Base-by-base conservation (phyloP, 2,329 filamentous ascomycete species). In the Pseudogymnoascus sp. region DNA sequence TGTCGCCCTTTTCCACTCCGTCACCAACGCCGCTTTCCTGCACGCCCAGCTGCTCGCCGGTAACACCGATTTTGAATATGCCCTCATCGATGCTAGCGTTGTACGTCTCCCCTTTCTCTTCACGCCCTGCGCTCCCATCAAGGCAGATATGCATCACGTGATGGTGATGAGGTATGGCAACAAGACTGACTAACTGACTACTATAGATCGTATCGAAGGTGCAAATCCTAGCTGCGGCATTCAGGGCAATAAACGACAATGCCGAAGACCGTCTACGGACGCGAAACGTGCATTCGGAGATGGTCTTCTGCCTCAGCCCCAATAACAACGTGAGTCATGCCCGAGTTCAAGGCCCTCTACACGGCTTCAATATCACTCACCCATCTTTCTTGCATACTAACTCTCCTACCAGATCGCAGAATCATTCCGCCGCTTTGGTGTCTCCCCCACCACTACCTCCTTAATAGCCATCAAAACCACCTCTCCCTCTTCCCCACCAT, bases 1-100 rank as follows among this genome's bases (percentile, higher is more conserved):
- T 73, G 76, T 90, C 58, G 86, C 85, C 43, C 77, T 96, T 33
- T 97, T 94, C 77, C 82, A 79, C 20, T 78, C 90, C 72, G 84
- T 97, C 61, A 73, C 82, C 64, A 99, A 99, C 73, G 83, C 91
- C 9, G 75, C 82, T 0, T 92, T 88, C 70, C 79, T 99, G 43
- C 87, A 92, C 59, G 80, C 87, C 67, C 92, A 97, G 76, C 84
- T 99, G 4, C 79, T 97, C n/a, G 82, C 85, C 5, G 89, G 90
- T 59, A 96, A 97, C 71, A 71, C 84, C 9, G 86, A 87, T 7
- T 97, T 92, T 69, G 92, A 97, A 74, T 97, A 97, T 78, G 92
- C 92, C 35, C 89, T 99, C 67, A 83, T 99, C 54, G 93, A 99
- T 75, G 92, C 92, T 18, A 85, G 84, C 50, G 84, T 89, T 73